A percentile compares a stretch with the other conserved stretches of the same genome.
phyloP scores from a whole-genome alignment of 805 yeast species.

The Schwanniomyces polymorphus region DNA sequence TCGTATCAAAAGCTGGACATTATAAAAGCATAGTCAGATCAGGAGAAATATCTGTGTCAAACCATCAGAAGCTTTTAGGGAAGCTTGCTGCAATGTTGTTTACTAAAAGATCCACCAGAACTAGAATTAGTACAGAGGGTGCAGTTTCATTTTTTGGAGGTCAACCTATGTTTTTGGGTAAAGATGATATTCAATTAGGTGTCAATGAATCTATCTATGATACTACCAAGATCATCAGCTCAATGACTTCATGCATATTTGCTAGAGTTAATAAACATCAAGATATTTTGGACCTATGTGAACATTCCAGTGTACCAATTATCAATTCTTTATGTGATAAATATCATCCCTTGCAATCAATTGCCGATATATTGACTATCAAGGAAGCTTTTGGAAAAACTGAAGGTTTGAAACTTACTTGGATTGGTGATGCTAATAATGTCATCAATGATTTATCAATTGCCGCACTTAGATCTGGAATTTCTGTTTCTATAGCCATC shows the following conservation, averaged over 20 bases:
- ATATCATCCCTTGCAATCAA: conserved; percentile 94
- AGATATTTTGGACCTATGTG: conserved; percentile 75
- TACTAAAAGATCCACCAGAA: conserved; percentile 91
- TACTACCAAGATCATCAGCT: conserved; percentile 83
- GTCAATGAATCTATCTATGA: conserved; percentile 91
- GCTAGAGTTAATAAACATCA: conserved; percentile 91
- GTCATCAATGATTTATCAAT: conserved; percentile 91
- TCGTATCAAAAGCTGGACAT: conserved; percentile 71
- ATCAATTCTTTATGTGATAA: conserved; percentile 91
- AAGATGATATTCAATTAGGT: conserved; percentile 94
- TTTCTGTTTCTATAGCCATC: conserved; percentile 79
- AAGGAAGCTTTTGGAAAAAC: conserved; percentile 68
- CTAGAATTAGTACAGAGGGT: conserved; percentile 91
- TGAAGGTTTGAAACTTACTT: conserved; percentile 72
- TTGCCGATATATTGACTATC: conserved; percentile 85
- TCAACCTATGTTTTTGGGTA: conserved; percentile 94
- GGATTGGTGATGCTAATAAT: conserved; percentile 98
- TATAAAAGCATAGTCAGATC: conserved; percentile 65
- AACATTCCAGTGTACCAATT: conserved; percentile 84
- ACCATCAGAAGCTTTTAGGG: conserved; percentile 64
- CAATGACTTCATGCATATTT: conserved; percentile 95
- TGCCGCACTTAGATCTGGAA: conserved; percentile 83
- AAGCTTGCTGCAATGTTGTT: conserved; percentile 82
- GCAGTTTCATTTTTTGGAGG: conserved; percentile 93
- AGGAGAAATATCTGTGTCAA: conserved; percentile 38